A percentile compares a stretch with the other conserved stretches of the same genome.
These are phyloP conservation scores for Dothistroma septosporum DNA, from an alignment of 2,329 filamentous ascomycete genomes.

Conservation along the genomic window DNA sequence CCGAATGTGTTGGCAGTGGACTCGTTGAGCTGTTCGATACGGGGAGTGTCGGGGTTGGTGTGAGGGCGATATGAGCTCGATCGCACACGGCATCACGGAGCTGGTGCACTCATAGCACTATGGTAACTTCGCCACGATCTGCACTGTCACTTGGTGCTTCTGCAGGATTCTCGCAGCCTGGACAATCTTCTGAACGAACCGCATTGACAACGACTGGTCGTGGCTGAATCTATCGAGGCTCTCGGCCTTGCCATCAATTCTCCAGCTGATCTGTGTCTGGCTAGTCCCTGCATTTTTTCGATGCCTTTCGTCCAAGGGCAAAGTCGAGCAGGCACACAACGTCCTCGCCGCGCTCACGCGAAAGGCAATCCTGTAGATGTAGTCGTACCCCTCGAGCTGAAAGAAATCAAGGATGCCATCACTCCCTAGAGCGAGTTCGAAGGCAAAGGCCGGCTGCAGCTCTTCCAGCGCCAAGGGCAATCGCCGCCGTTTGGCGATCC, in stretches of 20 bases:
- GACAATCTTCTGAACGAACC: constrained; percentile 45
- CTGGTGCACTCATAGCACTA: constrained; percentile 49
- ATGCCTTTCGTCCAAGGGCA: constrained; percentile 54
- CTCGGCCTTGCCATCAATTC: constrained; percentile 47
- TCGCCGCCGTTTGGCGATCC: constrained; percentile 51
- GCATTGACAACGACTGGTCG: constrained; percentile 43
- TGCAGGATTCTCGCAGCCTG: constrained; percentile 47
- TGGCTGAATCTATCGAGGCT: constrained; percentile 53
- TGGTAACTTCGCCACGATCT: constrained; percentile 47
- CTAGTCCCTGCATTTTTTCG: constrained; percentile 59
- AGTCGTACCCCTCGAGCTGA: constrained; percentile 47
- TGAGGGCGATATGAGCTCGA: constrained; percentile 36
- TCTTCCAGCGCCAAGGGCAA: constrained; percentile 51
- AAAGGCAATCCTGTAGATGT: constrained; percentile 45
- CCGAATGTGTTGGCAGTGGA: constrained; percentile 66
- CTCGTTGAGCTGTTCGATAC: constrained; percentile 72
- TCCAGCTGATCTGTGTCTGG: constrained; percentile 45
- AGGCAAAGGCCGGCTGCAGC: constrained; percentile 44
- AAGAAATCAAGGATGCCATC: constrained; percentile 50
- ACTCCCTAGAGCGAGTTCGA: constrained; percentile 47
- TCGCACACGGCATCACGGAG: constrained; percentile 40
- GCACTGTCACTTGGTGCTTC: constrained; percentile 46
- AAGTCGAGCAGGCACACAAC: constrained; percentile 47
- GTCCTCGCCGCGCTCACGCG: constrained; percentile 53
- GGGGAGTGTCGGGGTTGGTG: constrained; percentile 64